Conservation (phyloP, 1,284 basidiomycete species). For the Papiliotrema terrestris region DNA sequence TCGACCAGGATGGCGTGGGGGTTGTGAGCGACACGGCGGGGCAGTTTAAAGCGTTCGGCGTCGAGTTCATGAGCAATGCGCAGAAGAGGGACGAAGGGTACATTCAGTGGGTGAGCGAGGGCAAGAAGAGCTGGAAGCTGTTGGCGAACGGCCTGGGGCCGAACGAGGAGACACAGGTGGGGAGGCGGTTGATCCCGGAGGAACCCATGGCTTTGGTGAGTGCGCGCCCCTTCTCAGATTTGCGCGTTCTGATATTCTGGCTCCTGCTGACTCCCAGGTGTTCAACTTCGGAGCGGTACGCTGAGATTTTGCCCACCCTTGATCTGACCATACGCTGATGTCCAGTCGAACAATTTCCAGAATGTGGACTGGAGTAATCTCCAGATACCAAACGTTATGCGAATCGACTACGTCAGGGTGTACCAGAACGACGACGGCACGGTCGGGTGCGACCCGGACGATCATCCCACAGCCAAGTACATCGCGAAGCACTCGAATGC, state of each 20-base stretch:
- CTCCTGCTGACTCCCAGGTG: conserved; percentile 12
- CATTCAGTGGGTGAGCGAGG: conserved; percentile 64
- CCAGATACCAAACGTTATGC: conserved; percentile 50
- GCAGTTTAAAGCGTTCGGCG: conserved; percentile 55
- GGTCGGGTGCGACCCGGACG: conserved; percentile 44
- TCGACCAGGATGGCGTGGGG: conserved; percentile 2
- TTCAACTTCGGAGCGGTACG: conserved; percentile 50
- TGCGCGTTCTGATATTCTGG: no score
- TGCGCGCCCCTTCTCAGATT: no score
- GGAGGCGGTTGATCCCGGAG: conserved; percentile 67
- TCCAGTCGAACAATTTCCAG: conserved; percentile 50
- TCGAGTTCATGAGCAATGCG: conserved; percentile 66
- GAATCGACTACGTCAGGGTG: conserved; percentile 51
- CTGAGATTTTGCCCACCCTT: conserved; percentile 28
- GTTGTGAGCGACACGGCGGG: conserved; percentile 18
- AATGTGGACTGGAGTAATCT: conserved; percentile 46
- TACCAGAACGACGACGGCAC: conserved; percentile 50
- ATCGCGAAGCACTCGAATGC: conserved; percentile 35
- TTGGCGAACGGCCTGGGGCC: conserved; percentile 58
- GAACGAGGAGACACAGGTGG: conserved; percentile 56
- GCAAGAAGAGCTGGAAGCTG: conserved; percentile 55
- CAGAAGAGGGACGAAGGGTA: conserved; percentile 57
- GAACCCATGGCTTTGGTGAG: conserved; percentile 63
- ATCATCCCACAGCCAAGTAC: conserved; percentile 46
- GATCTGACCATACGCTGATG: background rate